A percentile compares a stretch with the other conserved stretches of the same genome.
These are phyloP conservation scores for Prunus mume DNA, from an alignment of 306 rosid species.

Conservation along the genomic window DNA sequence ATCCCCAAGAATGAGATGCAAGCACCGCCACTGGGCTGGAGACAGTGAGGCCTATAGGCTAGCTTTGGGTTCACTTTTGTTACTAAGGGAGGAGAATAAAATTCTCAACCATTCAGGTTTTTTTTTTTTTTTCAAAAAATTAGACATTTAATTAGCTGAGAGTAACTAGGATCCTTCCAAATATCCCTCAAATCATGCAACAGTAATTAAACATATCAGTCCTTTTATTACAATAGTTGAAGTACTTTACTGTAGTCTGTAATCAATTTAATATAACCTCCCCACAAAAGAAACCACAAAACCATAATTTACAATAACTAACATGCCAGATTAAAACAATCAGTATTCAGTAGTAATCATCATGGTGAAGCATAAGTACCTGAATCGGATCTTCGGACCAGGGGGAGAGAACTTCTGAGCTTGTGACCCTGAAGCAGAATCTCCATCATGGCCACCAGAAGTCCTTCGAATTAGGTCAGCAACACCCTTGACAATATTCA, in stretches of 20 bases:
- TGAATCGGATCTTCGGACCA: constrained; percentile 74
- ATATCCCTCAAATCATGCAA: constrained; percentile 8
- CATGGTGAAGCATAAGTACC: constrained; percentile 42
- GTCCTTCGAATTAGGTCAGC: constrained; percentile 96
- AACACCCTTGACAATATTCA: constrained; percentile 96
- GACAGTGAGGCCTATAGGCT: background rate
- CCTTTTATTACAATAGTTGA: background rate
- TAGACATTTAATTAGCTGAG: background rate
- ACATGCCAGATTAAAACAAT: background rate
- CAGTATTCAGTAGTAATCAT: background rate
- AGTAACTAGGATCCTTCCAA: constrained; percentile 7
- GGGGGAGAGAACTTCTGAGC: constrained; percentile 62
- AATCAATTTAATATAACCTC: background rate
- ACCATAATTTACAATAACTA: background rate
- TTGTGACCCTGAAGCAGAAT: constrained; percentile 55
- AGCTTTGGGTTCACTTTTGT: background rate
- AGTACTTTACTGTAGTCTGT: background rate
- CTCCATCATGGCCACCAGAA: constrained; percentile 61
- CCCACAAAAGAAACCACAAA: background rate
- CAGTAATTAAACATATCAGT: background rate
- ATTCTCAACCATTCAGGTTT: background rate
- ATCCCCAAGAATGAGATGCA: no score
- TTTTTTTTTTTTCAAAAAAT: background rate
- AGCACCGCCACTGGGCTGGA: no score
- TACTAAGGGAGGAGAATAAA: background rate